Base-by-base conservation (phyloP, 768 basidiomycete genomes). In the Leccinellum luteum region DNA sequence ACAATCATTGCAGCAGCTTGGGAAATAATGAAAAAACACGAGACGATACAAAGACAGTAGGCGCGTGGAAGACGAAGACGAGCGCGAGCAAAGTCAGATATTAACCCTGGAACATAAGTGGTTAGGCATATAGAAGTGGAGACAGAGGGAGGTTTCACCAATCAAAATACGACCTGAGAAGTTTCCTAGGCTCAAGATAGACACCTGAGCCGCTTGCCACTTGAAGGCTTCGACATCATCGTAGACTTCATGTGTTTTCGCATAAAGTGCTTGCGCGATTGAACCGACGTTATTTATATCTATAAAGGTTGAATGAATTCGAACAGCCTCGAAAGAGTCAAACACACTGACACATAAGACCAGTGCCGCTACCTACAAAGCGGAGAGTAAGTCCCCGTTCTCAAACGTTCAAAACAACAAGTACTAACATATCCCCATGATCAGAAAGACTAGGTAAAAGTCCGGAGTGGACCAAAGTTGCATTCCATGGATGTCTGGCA, bases 241-340 rank as follows among this genome's bases (percentile, higher is more conserved):
- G 66, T 89, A 93, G 3, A 76, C 66, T 0, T 80, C 72, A 48
- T 85, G 79, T 7, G 80, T 81, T 54, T 85, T 77, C 3, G 85
- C 81, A 61, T 84, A 87, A 28, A 89, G 75, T 0, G 78, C 86
- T 65, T 89, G 84, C 0, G 91, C 79, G 58, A 91, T 87, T 2
- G 86, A 82, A 15, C 92, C 90, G n/a, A 87, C 90, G 60, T 94
- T 93, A 69, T 92, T 93, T 72, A 94, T 93, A 65, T 86, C 87
- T 89, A 55, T 27, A 17, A 25, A 34, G 23, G 45, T 21, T 58
- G 43, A 61, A 55, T 59, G 43, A 50, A 55, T 27, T 10, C 3
- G 10, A 23, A 32, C n/a, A n/a, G 4, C 17, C 28, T 30, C 6
- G 5, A 17, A 8, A 5, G 34, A 38, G 15, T n/a, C n/a, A 21